phyloP scores from a whole-genome alignment of 2,329 filamentous ascomycete species.

The Endothia cerciana region DNA sequence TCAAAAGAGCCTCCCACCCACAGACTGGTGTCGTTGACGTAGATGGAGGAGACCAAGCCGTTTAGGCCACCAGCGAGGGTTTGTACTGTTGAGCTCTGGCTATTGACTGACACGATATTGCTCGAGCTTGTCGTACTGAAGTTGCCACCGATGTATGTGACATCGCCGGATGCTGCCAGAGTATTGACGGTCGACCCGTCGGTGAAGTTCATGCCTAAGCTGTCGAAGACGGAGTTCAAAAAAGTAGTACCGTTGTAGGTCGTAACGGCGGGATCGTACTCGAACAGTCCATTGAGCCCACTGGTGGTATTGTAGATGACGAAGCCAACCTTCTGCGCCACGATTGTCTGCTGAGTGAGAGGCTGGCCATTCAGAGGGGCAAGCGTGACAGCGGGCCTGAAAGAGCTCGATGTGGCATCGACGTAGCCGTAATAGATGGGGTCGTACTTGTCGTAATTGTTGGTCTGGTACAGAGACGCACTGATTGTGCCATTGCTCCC shows the following conservation, averaged over 20 bases:
- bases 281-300: constrained; percentile 86
- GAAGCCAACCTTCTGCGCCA: constrained; percentile 89
- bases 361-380: constrained; percentile 68
- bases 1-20: constrained; percentile 89
- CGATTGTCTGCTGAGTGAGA: constrained; percentile 69
- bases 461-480: constrained; percentile 80
- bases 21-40: constrained; percentile 66
- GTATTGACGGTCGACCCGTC: constrained; percentile 69
- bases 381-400: constrained; percentile 81
- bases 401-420: constrained; percentile 72
- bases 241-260: constrained; percentile 66
- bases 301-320: constrained; percentile 73
- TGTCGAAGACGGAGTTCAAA: constrained; percentile 73
- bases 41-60: constrained; percentile 73
- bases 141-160: constrained; percentile 80
- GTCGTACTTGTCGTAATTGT: constrained; percentile 96
- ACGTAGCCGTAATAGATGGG: constrained; percentile 85
- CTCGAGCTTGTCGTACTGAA: constrained; percentile 71
- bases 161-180: constrained; percentile 66
- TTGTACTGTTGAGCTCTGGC: constrained; percentile 63
- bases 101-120: constrained; percentile 78
- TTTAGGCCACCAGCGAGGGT: constrained; percentile 76
- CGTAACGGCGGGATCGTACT: constrained; percentile 73
- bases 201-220: constrained; percentile 72
- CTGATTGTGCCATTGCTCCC: constrained; percentile 45